These are phyloP conservation scores for Colletotrichum sp. DNA, from an alignment of 2,329 filamentous ascomycete species.

Conservation along the genomic window DNA sequence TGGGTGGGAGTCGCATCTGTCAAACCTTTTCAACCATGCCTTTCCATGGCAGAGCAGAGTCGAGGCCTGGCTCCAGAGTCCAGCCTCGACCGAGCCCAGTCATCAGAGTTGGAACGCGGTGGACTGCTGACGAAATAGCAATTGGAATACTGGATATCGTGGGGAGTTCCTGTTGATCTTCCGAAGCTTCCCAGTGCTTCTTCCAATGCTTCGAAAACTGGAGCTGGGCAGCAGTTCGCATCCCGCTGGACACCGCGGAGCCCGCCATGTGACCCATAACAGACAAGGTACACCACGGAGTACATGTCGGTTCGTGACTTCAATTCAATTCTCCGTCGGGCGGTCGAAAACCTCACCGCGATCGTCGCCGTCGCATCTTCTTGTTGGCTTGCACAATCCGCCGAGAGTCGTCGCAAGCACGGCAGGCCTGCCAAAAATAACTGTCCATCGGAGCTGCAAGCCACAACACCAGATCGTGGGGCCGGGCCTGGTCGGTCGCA, in stretches of 20 bases:
- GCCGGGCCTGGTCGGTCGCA: neutral
- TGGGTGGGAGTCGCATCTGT: neutral
- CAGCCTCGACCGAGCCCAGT: neutral
- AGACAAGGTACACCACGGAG: neutral
- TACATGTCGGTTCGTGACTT: neutral
- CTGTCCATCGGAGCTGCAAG: neutral
- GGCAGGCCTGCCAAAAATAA: constrained; percentile 1
- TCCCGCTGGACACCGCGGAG: neutral
- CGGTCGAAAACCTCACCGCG: neutral
- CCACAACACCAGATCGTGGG: constrained; percentile 7
- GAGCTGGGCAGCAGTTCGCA: neutral
- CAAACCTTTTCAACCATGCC: neutral
- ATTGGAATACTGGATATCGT: neutral
- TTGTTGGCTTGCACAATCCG: neutral
- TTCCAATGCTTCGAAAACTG: neutral
- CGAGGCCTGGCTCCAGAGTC: neutral
- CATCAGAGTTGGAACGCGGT: neutral
- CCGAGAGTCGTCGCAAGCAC: neutral
- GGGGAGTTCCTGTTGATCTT: neutral
- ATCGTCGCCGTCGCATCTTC: neutral
- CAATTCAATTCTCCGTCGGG: neutral
- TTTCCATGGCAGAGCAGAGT: neutral
- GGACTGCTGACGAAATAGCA: constrained; percentile 7
- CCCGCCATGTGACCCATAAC: neutral
- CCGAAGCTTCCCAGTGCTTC: neutral